Percentiles rank a stretch among this genome's conserved stretches.
Evolutionary conservation across 208 protist species (phyloP).

Genomic region (Leishmania turanica): DNA sequence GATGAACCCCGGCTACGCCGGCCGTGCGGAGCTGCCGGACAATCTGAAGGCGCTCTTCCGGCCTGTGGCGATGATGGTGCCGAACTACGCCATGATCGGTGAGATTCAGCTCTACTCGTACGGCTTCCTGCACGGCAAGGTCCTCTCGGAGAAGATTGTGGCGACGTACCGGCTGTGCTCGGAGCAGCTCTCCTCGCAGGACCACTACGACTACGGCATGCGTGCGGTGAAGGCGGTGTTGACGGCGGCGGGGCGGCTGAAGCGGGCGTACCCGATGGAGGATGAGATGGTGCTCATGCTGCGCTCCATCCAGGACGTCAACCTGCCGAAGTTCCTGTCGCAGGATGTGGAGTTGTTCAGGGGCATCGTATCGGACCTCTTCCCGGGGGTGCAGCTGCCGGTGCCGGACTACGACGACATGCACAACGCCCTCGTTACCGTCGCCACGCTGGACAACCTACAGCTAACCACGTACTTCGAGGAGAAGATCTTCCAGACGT

Average conservation of each 20-base stretch:
- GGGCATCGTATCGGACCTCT: conserved; percentile 96
- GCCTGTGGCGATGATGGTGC: conserved; percentile 99
- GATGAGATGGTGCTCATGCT: conserved; percentile 96
- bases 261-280: conserved; percentile 89
- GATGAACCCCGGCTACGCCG: conserved; percentile 99
- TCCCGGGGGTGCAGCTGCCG: conserved; percentile 90
- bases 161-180: conserved; percentile 96
- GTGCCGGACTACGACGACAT: conserved; percentile 90
- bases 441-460: conserved; percentile 72
- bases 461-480: conserved; percentile 93
- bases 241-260: conserved; percentile 92
- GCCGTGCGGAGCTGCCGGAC: conserved; percentile 97
- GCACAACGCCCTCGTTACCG: conserved; percentile 66
- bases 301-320: conserved; percentile 95
- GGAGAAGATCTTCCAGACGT: conserved; percentile 91
- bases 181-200: conserved; percentile 97
- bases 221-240: conserved; percentile 97
- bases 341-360: conserved; percentile 97
- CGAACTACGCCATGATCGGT: conserved; percentile 98
- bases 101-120: conserved; percentile 98
- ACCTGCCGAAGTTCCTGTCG: conserved; percentile 95
- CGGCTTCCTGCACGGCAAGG: conserved; percentile 95
- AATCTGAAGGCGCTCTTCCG: conserved; percentile 99
- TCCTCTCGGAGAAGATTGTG: conserved; percentile 96
- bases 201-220: conserved; percentile 98